Conservation (phyloP, 73 alveolate species). For the Paramecium sexaurelia region DNA sequence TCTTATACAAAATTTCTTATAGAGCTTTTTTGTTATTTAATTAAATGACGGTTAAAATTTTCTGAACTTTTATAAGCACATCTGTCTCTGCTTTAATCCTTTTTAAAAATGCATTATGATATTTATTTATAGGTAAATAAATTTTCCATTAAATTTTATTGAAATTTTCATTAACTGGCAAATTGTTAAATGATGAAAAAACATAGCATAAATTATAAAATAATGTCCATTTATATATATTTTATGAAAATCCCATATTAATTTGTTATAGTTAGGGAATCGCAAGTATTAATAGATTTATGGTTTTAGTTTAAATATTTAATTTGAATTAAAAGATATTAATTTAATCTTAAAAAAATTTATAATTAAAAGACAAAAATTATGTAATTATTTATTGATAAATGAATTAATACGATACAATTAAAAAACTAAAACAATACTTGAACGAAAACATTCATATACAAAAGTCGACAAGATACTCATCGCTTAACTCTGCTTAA, state of each 20-base stretch:
- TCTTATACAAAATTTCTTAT: background rate
- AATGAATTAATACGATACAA: background rate
- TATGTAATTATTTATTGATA: background rate
- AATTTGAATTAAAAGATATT: background rate
- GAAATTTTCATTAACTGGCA: background rate
- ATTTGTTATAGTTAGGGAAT: background rate
- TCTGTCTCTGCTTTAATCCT: no score
- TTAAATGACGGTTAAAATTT: no score
- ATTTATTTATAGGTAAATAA: background rate
- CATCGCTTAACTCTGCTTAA: constrained; percentile 10
- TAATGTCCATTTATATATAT: no score
- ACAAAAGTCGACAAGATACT: constrained; percentile 12
- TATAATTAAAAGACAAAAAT: background rate
- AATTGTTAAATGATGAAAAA: background rate
- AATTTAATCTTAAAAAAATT: background rate
- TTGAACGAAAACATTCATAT: background rate
- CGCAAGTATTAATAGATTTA: background rate
- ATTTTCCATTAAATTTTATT: background rate
- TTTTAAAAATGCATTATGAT: no score
- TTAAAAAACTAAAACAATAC: background rate
- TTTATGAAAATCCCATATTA: background rate
- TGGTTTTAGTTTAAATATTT: background rate
- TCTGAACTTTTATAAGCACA: no score
- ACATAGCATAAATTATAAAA: no score
- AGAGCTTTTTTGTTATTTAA: no score